These are phyloP conservation scores for Eutypa lata DNA, from an alignment of 2,329 filamentous ascomycete species.

Conservation along the genomic window DNA sequence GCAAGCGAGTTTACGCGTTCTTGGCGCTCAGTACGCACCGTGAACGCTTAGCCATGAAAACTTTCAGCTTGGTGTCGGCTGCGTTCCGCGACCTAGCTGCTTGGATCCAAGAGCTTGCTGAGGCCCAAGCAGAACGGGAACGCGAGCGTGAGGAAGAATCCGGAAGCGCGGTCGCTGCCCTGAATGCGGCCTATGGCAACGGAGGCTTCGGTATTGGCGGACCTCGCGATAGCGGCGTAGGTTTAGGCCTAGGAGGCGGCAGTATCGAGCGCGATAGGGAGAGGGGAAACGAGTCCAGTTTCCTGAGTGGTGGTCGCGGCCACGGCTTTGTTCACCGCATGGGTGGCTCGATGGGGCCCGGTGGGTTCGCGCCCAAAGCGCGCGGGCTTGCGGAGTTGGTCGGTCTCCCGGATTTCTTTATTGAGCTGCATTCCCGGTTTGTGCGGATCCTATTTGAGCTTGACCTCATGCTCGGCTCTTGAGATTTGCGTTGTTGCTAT, in stretches of 20 bases:
- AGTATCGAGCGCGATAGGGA: slow-evolving; percentile 24
- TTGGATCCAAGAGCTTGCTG: slow-evolving; percentile 65
- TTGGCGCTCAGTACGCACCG: slow-evolving; percentile 63
- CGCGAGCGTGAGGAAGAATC: slow-evolving; percentile 38
- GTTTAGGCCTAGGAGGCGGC: slow-evolving; percentile 22
- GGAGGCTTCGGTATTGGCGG: slow-evolving; percentile 35
- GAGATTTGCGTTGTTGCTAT: slow-evolving; percentile 2
- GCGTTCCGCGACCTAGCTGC: slow-evolving; percentile 62
- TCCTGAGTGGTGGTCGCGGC: slow-evolving; percentile 49
- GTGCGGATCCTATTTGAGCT: slow-evolving; percentile 61
- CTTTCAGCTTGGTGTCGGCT: slow-evolving; percentile 58
- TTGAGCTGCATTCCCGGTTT: slow-evolving; percentile 62
- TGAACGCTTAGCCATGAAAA: slow-evolving; percentile 63
- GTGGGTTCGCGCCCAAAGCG: slow-evolving; percentile 53
- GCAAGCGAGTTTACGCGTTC: slow-evolving; percentile 68
- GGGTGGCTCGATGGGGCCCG: slow-evolving; percentile 51
- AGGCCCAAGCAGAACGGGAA: slow-evolving; percentile 57
- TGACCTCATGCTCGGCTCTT: slow-evolving; percentile 51
- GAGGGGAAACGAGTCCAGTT: slow-evolving; percentile 46
- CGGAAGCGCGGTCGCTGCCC: slow-evolving; percentile 34
- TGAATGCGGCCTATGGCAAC: slow-evolving; percentile 41
- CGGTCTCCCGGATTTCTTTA: slow-evolving; percentile 65
- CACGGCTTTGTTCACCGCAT: slow-evolving; percentile 54
- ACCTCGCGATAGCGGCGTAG: slow-evolving; percentile 25
- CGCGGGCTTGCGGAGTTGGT: slow-evolving; percentile 64